Conservation (phyloP, 768 basidiomycete species). For the Tylopilus plumbeoviolaceoides region DNA sequence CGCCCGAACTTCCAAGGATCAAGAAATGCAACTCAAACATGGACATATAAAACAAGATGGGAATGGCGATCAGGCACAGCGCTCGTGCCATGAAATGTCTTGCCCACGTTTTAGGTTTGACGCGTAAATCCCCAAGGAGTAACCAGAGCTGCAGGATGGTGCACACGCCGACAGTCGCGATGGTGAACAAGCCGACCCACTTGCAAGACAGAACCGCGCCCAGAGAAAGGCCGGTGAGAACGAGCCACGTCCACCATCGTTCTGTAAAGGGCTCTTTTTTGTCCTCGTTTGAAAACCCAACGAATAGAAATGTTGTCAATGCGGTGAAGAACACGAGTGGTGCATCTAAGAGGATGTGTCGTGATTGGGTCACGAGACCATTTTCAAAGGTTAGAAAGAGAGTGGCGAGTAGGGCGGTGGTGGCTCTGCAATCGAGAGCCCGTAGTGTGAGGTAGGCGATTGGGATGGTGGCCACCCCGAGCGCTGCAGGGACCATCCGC, state of each 20-base stretch:
- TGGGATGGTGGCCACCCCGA: constrained; percentile 89
- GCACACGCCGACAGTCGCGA: constrained; percentile 86
- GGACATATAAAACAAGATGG: constrained; percentile 86
- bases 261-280: constrained; percentile 77
- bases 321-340: constrained; percentile 99
- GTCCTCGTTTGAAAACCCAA: constrained; percentile 89
- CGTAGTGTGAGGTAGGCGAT: constrained; percentile 92
- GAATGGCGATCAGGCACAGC: constrained; percentile 82
- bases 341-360: constrained; percentile 95
- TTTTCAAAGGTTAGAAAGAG: constrained; percentile 97
- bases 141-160: constrained; percentile 87
- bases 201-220: constrained; percentile 94
- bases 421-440: constrained; percentile 85
- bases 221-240: constrained; percentile 80
- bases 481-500: constrained; percentile 89
- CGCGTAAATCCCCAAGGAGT: constrained; percentile 80
- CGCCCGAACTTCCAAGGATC: constrained; percentile 84
- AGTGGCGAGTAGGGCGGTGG: constrained; percentile 87
- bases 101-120: constrained; percentile 70
- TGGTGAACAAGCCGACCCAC: constrained; percentile 98
- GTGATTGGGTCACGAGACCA: constrained; percentile 90
- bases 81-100: constrained; percentile 88
- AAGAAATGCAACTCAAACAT: constrained; percentile 97
- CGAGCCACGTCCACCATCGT: constrained; percentile 91
- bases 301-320: constrained; percentile 81